Evolutionary conservation across 78 protist species (phyloP).

Genomic region (Dictyostelium capitatum): DNA sequence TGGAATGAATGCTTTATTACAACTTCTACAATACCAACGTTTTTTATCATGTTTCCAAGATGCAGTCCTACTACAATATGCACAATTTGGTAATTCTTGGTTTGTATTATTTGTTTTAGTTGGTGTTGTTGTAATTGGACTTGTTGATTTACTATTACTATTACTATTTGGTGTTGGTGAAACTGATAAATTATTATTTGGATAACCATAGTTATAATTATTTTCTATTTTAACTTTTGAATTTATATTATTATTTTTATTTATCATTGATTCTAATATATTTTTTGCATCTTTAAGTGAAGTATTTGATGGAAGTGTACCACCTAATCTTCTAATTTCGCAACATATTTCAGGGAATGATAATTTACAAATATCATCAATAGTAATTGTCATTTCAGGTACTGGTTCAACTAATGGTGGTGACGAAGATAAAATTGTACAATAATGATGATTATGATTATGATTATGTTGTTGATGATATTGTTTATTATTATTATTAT

Average conservation of each 20-base stretch:
- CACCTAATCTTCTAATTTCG: neutral
- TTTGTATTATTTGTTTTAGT: neutral
- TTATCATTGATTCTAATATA: neutral
- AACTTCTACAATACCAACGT: conserved; percentile 60
- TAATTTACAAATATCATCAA: conserved; percentile 10
- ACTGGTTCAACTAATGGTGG: neutral
- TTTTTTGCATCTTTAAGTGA: neutral
- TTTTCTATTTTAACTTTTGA: neutral
- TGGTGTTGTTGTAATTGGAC: conserved; percentile 26
- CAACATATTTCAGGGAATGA: conserved; percentile 2
- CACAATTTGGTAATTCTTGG: conserved; percentile 19
- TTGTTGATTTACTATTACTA: neutral
- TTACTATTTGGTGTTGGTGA: neutral
- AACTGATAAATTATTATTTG: neutral
- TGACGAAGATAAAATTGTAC: too few species aligned
- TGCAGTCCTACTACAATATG: conserved; percentile 20
- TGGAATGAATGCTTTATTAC: conserved; percentile 73
- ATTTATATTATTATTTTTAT: conserved; percentile 41
- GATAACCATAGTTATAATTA: neutral
- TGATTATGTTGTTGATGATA: too few species aligned
- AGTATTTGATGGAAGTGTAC: neutral
- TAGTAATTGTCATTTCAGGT: neutral
- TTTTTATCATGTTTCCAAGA: conserved; percentile 83
- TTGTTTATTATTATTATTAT: too few species aligned
- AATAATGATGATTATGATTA: too few species aligned